phyloP scores from a whole-genome alignment of 495 filamentous ascomycete genomes.

The Cercophora samala region DNA sequence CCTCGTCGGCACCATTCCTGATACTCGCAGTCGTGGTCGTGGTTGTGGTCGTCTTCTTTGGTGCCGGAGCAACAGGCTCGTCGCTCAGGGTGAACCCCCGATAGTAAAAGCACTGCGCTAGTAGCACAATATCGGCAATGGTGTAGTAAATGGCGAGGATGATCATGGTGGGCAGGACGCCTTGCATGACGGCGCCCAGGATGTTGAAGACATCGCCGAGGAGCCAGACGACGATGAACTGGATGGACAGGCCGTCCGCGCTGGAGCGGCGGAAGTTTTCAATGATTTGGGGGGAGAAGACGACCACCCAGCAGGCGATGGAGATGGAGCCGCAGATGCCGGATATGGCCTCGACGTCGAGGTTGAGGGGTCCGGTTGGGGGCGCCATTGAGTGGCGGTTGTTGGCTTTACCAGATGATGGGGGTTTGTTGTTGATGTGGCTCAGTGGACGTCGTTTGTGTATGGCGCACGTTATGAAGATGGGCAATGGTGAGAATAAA shows the following conservation, averaged over 20 bases:
- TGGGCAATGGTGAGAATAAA: background rate
- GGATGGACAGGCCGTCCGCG: constrained; percentile 83
- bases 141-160: constrained; percentile 96
- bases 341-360: constrained; percentile 83
- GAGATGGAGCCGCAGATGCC: constrained; percentile 92
- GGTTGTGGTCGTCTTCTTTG: constrained; percentile 14
- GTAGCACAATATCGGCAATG: constrained; percentile 81
- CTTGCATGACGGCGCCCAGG: constrained; percentile 85
- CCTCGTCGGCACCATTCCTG: constrained; percentile 1
- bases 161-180: constrained; percentile 91
- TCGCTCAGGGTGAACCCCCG: constrained; percentile 73
- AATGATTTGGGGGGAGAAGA: constrained; percentile 95
- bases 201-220: constrained; percentile 97
- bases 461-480: background rate
- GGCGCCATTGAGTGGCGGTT: constrained; percentile 57
- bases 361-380: constrained; percentile 58
- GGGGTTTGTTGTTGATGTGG: background rate
- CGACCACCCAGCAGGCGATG: constrained; percentile 96
- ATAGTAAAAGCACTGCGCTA: constrained; percentile 92
- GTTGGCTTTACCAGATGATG: too few species aligned
- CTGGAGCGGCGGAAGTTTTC: constrained; percentile 87
- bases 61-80: constrained; percentile 30
- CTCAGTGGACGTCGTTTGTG: background rate
- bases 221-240: constrained; percentile 89
- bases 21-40: constrained; percentile 12